Conservation (phyloP, 768 basidiomycete genomes). For the Termitomyces sp. region DNA sequence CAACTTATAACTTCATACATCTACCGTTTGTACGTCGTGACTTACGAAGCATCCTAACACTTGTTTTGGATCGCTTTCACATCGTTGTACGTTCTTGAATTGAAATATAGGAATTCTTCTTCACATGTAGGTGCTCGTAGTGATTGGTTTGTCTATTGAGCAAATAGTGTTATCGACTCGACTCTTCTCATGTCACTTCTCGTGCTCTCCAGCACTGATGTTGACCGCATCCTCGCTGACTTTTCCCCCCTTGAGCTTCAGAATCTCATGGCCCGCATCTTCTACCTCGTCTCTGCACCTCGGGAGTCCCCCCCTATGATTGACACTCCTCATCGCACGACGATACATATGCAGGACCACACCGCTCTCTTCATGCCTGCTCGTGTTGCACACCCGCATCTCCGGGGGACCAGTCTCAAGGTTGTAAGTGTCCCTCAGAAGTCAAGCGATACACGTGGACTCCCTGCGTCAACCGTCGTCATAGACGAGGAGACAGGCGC, state of each 20-base stretch:
- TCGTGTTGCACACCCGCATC: conserved; percentile 30
- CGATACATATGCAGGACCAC: conserved; percentile 48
- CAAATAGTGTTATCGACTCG: background rate
- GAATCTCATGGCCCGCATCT: conserved; percentile 55
- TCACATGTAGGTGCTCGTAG: background rate
- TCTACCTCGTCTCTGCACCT: conserved; percentile 37
- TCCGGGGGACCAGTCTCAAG: conserved; percentile 63
- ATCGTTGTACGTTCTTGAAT: background rate
- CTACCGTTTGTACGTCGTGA: background rate
- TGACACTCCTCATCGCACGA: conserved; percentile 55
- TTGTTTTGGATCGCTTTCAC: background rate
- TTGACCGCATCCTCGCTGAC: conserved; percentile 40
- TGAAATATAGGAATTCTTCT: background rate
- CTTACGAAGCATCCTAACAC: background rate
- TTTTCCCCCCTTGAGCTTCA: conserved; percentile 45
- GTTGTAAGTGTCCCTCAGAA: conserved; percentile 69
- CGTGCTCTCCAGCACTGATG: conserved; percentile 58
- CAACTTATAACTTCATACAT: background rate
- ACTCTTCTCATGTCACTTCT: conserved; percentile 39
- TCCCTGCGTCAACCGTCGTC: conserved; percentile 61
- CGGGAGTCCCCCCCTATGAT: conserved; percentile 13
- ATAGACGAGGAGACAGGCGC: conserved; percentile 66
- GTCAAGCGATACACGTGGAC: conserved; percentile 40
- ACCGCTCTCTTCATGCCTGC: conserved; percentile 83
- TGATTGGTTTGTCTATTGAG: background rate